Evolutionary conservation across 306 rosid genomes (phyloP), one percentile per base, ranked within the genome.

Genomic region (Vachellia collinsii): DNA sequence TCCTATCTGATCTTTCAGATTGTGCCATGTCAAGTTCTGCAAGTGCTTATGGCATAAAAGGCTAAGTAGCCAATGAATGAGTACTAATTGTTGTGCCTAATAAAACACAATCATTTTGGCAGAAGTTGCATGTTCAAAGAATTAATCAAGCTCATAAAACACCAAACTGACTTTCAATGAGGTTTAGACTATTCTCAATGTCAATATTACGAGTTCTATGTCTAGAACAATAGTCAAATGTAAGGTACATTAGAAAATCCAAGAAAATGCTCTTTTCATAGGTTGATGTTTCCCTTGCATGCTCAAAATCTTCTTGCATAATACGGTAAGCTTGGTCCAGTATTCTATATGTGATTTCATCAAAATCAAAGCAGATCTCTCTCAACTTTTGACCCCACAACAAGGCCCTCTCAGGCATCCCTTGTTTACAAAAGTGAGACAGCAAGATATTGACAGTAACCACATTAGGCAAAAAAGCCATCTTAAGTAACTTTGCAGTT

Each of bases 201-300:
- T 75, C 82, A 66, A 84, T 88, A 64, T 59, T 53, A n/a, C 41
- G 69, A 59, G 87, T 59, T 72, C 65, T 88, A 77, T 63, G 82
- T 85, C 87, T 88, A 73, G 83, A 81, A 73, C 91, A 81, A 80
- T 87, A 89, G 81, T 85, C 93, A 84, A 84, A 91, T 11, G 94
- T 89, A 83, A 91, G 88, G 86, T 89, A 85, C 96, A 92, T 91
- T 59, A 89, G 90, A 81, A 90, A 91, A 84, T 91, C 97, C 85
- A 93, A 80, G 83, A 93, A 93, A 78, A 91, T 87, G 71, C 83
- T 58, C 74, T 86, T 91, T 69, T 82, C 86, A 75, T 87, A 79
- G 58, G 88, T 44, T 43, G 74, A 43, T 70, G 38, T 73, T 84
- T 29, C 81, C 20, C 83, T 88, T 47, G 76, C 69, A 65, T 44